Evolutionary conservation across 495 filamentous ascomycete genomes (phyloP), one percentile per base, ranked within the genome.

Genomic region (Astrothelium subdiscretum): DNA sequence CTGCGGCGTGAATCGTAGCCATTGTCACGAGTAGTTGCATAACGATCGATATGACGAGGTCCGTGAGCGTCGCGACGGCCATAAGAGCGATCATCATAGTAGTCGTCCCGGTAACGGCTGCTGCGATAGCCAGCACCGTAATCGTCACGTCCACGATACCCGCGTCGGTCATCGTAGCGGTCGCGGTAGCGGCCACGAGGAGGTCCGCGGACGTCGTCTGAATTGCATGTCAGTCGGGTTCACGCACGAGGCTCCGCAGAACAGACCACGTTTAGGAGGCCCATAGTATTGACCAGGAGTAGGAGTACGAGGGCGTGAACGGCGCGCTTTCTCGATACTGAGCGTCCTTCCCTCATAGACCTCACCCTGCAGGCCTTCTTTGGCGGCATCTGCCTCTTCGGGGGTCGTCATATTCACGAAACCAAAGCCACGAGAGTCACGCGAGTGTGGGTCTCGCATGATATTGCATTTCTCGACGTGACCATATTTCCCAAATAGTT

Each of bases 271-370:
- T 86, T 99, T 97, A 62, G 95, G 94, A 58, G 95, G 95, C 59
- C 94, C 94, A 72, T 95, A 97, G 84, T 99, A 99, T 77, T 97
- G 97, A 77, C 94, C 94, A 38, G 94, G 94, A 63, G 94, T 99
- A 13, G 94, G 94, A 51, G 92, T 97, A 71, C 94, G 88, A 61
- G 95, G 95, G 65, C 89, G 87, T 72, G 88, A 86, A 75, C 94
- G 90, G 70, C 94, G 89, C 71, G 94, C 94, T 82, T 97, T 99
- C 83, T 99, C 95, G 64, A 99, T 97, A 81, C 91, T 96, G 64
- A 99, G 78, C 62, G 92, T 96, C 68, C 92, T 89, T 63, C 95
- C 95, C 70, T 97, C 92, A 65, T 96, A 90, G 63, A 89, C 84
- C 76, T 97, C 94, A 71, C 94, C 92, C 76, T 96, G 91, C 51